Conservation (phyloP, 2,329 filamentous ascomycete species). For the Arthrinium puccinioides region DNA sequence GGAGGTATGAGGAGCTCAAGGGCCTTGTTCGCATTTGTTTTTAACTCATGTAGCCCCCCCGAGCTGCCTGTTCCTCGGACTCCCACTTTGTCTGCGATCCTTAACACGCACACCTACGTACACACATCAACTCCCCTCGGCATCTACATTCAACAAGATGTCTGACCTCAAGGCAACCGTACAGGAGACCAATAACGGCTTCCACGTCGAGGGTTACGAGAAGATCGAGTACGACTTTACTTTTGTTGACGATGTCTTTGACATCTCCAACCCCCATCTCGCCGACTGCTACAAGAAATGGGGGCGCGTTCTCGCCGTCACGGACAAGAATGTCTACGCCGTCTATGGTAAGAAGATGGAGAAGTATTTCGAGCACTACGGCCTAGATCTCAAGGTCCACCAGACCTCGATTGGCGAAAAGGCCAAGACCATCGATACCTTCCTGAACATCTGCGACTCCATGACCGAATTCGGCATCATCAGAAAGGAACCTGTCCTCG, state of each 20-base stretch:
- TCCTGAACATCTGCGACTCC: slow-evolving; percentile 62
- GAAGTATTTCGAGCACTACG: slow-evolving; percentile 59
- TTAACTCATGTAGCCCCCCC: too few relatives aligned
- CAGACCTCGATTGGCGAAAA: slow-evolving; percentile 71
- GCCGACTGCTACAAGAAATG: slow-evolving; percentile 59
- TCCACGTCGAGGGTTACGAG: slow-evolving; percentile 66
- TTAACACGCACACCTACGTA: too few relatives aligned
- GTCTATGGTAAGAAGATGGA: slow-evolving; percentile 61
- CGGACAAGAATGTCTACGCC: slow-evolving; percentile 64
- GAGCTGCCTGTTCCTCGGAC: too few relatives aligned
- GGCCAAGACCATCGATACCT: slow-evolving; percentile 65
- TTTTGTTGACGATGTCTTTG: slow-evolving; percentile 64
- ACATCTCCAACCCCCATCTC: slow-evolving; percentile 51
- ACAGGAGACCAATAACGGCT: slow-evolving; percentile 54
- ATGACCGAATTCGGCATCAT: slow-evolving; percentile 69
- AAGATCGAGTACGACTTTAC: slow-evolving; percentile 72
- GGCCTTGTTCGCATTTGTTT: too few relatives aligned
- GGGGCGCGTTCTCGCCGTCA: slow-evolving; percentile 60
- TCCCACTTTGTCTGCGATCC: too few relatives aligned
- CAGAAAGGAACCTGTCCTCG: slow-evolving; percentile 59
- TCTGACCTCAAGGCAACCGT: slow-evolving; percentile 64
- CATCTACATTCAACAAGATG: slow-evolving; percentile 42
- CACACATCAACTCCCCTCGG: background rate
- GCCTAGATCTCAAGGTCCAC: slow-evolving; percentile 56
- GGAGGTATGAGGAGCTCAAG: too few relatives aligned